Base-by-base conservation (phyloP, 768 basidiomycete genomes). In the Lactifluus subvellereus region DNA sequence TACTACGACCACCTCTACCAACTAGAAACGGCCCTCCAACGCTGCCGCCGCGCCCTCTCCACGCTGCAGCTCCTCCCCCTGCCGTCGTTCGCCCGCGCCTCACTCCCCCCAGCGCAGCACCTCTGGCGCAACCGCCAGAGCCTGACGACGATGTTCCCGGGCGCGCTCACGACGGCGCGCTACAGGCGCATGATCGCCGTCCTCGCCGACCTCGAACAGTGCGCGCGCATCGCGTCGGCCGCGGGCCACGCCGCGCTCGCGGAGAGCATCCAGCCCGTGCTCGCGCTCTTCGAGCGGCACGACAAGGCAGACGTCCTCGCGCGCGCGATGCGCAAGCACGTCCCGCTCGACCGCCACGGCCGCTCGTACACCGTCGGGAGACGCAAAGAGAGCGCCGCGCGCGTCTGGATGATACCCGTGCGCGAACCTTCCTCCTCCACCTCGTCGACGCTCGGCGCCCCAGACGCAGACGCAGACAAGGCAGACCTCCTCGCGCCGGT, bases 371-470 rank as follows among this genome's bases (percentile, higher is more conserved):
- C 90, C 0, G 71, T 89, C 54, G 95, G 95, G 43, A 83, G 85
- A 74, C 82, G 95, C 67, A 98, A 98, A 76, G 92, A 92, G 63
- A 91, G 90, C 68, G 78, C 87, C 1, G 94, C 95, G 40, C 83
- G 92, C 43, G 94, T 95, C 9, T 98, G 95, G 95, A 88, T 96
- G 78, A 89, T 97, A 64, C 83, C 87, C 38, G 82, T 82, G 30
- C 75, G 79, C 59, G 51, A 55, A 48, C 45, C 67, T 54, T 11
- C 16, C 37, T n/a, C 9, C 10, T 18, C 10, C 33, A 16, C 9
- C 33, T 2, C 50, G 22, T 30, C 62, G 30, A 51, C 67, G 10
- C 4, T 35, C 50, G 27, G 27, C 27, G n/a, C 40, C 30, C 20
- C 47, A 40, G n/a, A 11, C 35, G n/a, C 55, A 7, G 58, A 33